Percentiles rank a stretch among this genome's conserved stretches.
Evolutionary conservation across 345 rosid species (phyloP).

Genomic region (Populus simonii): DNA sequence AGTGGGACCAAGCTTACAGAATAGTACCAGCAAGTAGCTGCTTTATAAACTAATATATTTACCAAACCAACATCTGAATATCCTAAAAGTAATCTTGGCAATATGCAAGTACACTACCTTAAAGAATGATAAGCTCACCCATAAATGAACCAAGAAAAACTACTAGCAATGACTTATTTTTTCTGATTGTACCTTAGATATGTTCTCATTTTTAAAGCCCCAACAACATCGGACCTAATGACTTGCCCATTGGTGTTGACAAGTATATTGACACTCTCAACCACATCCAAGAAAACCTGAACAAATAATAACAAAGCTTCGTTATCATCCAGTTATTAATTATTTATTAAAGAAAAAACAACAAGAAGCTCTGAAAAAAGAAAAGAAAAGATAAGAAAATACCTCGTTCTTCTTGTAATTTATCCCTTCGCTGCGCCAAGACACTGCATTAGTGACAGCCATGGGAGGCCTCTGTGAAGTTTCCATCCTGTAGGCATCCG

Average conservation of each 20-base stretch:
- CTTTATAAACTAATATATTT: not conserved
- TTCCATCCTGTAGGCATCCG: conserved; percentile 98
- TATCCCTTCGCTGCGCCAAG: conserved; percentile 98
- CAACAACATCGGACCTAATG: conserved; percentile 90
- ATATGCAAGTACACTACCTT: not conserved
- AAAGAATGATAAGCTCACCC: not conserved
- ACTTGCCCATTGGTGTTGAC: conserved; percentile 97
- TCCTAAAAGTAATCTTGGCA: not conserved
- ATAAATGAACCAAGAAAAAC: conserved; percentile 6
- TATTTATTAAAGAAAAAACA: not conserved
- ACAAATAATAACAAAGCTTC: conserved; percentile 16
- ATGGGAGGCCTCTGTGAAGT: conserved; percentile 94
- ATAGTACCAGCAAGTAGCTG: not conserved
- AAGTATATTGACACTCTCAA: conserved; percentile 91
- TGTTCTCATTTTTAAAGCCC: conserved; percentile 97
- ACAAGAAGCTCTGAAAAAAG: not conserved
- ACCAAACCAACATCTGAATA: not conserved
- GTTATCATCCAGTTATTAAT: not conserved
- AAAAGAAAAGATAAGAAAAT: conserved; percentile 12
- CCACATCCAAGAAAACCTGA: conserved; percentile 92
- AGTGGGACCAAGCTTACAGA: not conserved
- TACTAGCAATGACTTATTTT: too few species aligned
- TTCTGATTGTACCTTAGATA: conserved; percentile 57
- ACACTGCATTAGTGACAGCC: conserved; percentile 98
- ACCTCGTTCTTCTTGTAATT: conserved; percentile 90